Conservation (phyloP, 164 flowering plant species). For the Nelumbo lutea region DNA sequence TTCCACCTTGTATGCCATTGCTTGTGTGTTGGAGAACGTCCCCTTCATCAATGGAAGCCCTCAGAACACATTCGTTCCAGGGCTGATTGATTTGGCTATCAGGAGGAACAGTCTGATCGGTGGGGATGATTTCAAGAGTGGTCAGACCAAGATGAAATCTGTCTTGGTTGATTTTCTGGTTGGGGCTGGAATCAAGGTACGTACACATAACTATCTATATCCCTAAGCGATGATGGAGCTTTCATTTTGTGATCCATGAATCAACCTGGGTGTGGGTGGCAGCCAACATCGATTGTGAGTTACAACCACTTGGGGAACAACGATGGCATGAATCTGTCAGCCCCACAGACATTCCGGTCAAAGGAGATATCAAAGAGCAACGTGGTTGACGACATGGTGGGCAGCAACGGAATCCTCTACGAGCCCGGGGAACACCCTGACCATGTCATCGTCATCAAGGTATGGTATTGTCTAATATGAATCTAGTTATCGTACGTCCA, state of each 20-base stretch:
- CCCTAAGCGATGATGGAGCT: no score
- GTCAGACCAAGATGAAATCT: slow-evolving; percentile 99
- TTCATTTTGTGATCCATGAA: no score
- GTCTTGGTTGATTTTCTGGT: slow-evolving; percentile 96
- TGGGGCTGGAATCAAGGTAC: slow-evolving; percentile 97
- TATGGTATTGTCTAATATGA: slow-evolving; percentile 11
- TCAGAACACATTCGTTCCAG: slow-evolving; percentile 98
- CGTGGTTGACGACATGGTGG: slow-evolving; percentile 98
- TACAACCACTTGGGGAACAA: slow-evolving; percentile 98
- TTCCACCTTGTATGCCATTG: slow-evolving; percentile 83
- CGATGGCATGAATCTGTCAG: slow-evolving; percentile 98
- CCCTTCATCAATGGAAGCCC: slow-evolving; percentile 99
- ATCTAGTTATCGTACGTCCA: not conserved
- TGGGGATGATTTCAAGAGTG: slow-evolving; percentile 99
- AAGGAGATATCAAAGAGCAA: slow-evolving; percentile 98
- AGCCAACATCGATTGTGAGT: slow-evolving; percentile 99
- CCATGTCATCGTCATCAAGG: slow-evolving; percentile 98
- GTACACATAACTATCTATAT: not conserved
- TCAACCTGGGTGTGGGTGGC: not conserved
- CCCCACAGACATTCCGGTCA: slow-evolving; percentile 98
- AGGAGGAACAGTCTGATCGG: slow-evolving; percentile 80
- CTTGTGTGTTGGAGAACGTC: slow-evolving; percentile 75
- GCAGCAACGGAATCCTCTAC: slow-evolving; percentile 88
- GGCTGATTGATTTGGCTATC: slow-evolving; percentile 89
- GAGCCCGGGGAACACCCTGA: slow-evolving; percentile 99